Conservation (phyloP, 768 basidiomycete genomes). For the Rhizopogon vesiculosus region DNA sequence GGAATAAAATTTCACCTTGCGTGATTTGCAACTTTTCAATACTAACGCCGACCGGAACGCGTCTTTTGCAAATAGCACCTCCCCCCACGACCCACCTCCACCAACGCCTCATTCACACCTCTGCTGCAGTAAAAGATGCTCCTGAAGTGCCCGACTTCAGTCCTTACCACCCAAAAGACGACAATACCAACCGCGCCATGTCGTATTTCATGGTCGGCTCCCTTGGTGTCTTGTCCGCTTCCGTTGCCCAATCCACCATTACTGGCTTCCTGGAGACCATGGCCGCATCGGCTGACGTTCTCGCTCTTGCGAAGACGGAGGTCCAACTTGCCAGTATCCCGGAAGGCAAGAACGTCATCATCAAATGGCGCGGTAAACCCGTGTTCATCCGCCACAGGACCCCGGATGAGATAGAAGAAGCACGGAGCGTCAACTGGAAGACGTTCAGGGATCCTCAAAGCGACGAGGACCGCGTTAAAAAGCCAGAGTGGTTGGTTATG, state of each 20-base stretch:
- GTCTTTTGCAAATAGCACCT: constrained; percentile 29
- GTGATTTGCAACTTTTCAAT: constrained; percentile 5
- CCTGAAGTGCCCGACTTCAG: constrained; percentile 89
- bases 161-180: constrained; percentile 68
- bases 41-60: constrained; percentile 12
- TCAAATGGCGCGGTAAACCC: constrained; percentile 99
- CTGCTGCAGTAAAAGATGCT: constrained; percentile 60
- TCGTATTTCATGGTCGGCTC: constrained; percentile 91
- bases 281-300: constrained; percentile 96
- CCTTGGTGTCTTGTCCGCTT: constrained; percentile 90
- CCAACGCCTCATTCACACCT: constrained; percentile 75
- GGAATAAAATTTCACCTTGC: constrained; percentile 14
- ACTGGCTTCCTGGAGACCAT: constrained; percentile 94
- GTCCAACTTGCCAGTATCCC: constrained; percentile 87
- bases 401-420: constrained; percentile 86
- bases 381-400: constrained; percentile 99
- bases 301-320: constrained; percentile 97
- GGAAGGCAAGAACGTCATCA: constrained; percentile 95
- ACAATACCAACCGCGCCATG: constrained; percentile 64
- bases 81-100: constrained; percentile 51
- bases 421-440: constrained; percentile 81
- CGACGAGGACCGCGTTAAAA: constrained; percentile 85
- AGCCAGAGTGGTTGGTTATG: constrained; percentile 96
- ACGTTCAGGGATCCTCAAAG: constrained; percentile 85
- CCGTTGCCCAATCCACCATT: constrained; percentile 92